These are phyloP conservation scores for Volvariella volvacea DNA, from an alignment of 1,284 basidiomycete species.

Conservation along the genomic window DNA sequence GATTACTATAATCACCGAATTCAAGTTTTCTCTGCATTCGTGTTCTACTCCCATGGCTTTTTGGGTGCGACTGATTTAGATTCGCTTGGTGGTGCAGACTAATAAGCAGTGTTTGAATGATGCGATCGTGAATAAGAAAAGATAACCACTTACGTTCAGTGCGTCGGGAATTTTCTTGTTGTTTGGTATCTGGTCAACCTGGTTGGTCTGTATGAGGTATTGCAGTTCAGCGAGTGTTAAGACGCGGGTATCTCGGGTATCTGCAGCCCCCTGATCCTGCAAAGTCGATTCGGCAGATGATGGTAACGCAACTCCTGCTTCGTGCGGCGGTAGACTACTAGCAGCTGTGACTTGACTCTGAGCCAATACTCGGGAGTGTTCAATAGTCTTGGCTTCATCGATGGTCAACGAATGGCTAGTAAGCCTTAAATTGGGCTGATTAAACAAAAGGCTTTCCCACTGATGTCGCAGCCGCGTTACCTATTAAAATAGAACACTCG, in stretches of 20 bases:
- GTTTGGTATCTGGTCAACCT: conserved; percentile 67
- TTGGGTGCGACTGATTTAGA: conserved; percentile 39
- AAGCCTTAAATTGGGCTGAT: conserved; percentile 22
- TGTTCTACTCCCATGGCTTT: conserved; percentile 64
- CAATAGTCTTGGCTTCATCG: conserved; percentile 22
- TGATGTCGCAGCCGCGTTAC: conserved; percentile 27
- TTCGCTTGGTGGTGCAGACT: conserved; percentile 49
- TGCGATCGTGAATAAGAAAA: background rate
- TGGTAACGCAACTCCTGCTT: background rate
- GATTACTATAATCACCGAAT: too few relatives aligned
- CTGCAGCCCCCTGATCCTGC: conserved; percentile 3
- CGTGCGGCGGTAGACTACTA: background rate
- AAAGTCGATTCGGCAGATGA: background rate
- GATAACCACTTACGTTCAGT: conserved; percentile 45
- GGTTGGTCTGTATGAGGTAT: conserved; percentile 61
- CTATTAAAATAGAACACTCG: conserved; percentile 69
- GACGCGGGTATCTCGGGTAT: conserved; percentile 28
- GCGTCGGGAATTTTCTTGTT: conserved; percentile 61
- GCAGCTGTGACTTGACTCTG: too few relatives aligned
- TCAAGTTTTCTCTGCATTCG: too few relatives aligned
- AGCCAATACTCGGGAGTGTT: too few relatives aligned
- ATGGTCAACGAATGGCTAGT: conserved; percentile 32
- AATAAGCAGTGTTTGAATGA: conserved; percentile 5
- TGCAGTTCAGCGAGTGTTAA: conserved; percentile 64
- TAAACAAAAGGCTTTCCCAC: conserved; percentile 3